Base-by-base conservation (phyloP, 495 filamentous ascomycete genomes). In the Stereocaulon alpinum region DNA sequence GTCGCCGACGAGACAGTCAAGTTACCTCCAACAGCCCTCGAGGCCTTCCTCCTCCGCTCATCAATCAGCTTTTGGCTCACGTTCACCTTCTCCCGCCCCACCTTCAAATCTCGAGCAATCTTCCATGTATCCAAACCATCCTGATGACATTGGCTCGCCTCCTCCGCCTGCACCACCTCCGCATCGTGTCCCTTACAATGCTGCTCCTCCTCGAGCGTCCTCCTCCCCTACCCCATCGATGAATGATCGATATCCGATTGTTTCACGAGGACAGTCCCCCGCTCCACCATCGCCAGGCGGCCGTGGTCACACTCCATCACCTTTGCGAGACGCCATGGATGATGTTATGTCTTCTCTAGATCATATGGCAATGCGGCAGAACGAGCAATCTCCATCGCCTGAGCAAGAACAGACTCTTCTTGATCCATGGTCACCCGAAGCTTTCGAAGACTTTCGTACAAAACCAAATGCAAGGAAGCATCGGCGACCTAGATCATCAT, bases 331-430 rank as follows among this genome's bases (percentile, higher is more conserved):
- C 69, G 93, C 93, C 0, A 97, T 97, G 92, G 91, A 96, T 67
- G 93, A 94, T 74, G 91, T 99, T 14, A 97, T 97, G 84, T 90
- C 91, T 60, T 95, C 93, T 37, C 73, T 99, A 54, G 82, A 97
- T 68, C 89, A 89, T 63, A 89, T 99, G 83, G 86, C 84, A 18
- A 76, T 86, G 63, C 74, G 80, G 32, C 74, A 75, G 61, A 75
- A 78, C 42, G 71, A 70, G 27, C 72, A 75, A 44, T 74, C 74
- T 11, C 70, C 73, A n/a, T 73, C 73, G 45, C 76, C 68, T n/a
- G 65, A 62, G 27, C 53, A 34, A 34, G 55, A 81, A 17, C 79
- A 84, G 60, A 69, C 70, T 32, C 78, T 80, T 32, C 74, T 84
- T 22, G 85, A 89, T 69, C 87, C 91, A 14, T 98, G 93, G 93